Evolutionary conservation across 106 monocot species (phyloP).

Genomic region (Narthecium ossifragum): DNA sequence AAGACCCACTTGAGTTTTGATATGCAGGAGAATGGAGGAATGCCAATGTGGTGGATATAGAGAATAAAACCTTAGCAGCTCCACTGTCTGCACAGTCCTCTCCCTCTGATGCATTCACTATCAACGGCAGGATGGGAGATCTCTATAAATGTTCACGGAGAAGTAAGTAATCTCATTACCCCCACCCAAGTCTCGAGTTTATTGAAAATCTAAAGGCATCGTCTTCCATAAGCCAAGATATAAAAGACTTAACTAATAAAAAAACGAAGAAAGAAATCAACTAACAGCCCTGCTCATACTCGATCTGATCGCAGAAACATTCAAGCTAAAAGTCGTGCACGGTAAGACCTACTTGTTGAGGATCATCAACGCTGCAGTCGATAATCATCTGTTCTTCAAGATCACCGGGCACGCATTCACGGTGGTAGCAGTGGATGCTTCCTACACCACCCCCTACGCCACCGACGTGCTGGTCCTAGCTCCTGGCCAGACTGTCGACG

Average conservation of each 20-base stretch:
- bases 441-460: constrained; percentile 58
- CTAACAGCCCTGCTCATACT: not conserved
- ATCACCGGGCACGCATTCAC: constrained; percentile 62
- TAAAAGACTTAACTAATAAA: too few species aligned
- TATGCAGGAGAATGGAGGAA: constrained; percentile 50
- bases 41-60: constrained; percentile 43
- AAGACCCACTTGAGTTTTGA: not conserved
- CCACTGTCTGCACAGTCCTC: constrained; percentile 20
- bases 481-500: constrained; percentile 80
- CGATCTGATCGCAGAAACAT: constrained; percentile 26
- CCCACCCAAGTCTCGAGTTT: too few species aligned
- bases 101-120: constrained; percentile 69
- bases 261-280: too few species aligned
- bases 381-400: constrained; percentile 76
- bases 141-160: constrained; percentile 51
- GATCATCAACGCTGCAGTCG: constrained; percentile 81
- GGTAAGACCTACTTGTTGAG: constrained; percentile 71
- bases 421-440: constrained; percentile 68
- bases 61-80: constrained; percentile 12
- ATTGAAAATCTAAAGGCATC: too few species aligned
- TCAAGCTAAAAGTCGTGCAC: constrained; percentile 34
- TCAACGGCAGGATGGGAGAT: constrained; percentile 66
- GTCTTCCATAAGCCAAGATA: too few species aligned
- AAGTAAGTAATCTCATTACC: too few species aligned
- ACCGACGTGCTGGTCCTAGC: constrained; percentile 63